A percentile compares a stretch with the other conserved stretches of the same genome.
Evolutionary conservation across 768 basidiomycete species (phyloP).

Genomic region (Tricholoma terreum): DNA sequence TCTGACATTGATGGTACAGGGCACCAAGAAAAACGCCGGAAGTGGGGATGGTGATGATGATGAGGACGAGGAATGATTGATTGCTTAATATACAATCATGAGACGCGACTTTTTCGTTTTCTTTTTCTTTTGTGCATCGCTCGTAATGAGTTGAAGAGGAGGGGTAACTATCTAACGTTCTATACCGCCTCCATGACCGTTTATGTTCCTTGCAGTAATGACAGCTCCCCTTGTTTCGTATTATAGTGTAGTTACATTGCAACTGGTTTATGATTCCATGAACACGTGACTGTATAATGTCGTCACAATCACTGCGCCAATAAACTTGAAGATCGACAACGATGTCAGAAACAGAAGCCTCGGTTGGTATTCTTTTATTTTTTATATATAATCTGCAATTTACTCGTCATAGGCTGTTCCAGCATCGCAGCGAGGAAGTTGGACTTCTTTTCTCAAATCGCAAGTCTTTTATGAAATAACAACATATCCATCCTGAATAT

Average conservation of each 20-base stretch:
- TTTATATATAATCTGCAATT: no score
- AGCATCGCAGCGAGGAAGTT: conserved; percentile 77
- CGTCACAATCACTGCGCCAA: neutral
- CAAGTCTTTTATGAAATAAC: conserved; percentile 47
- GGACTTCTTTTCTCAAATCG: conserved; percentile 92
- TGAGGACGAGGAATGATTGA: conserved; percentile 21
- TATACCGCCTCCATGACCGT: neutral
- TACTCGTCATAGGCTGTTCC: conserved; percentile 78
- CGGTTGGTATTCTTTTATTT: neutral
- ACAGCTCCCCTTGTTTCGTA: no score
- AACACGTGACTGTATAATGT: neutral
- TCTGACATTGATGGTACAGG: conserved; percentile 4
- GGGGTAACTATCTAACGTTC: neutral
- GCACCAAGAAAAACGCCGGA: conserved; percentile 25
- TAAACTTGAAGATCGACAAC: neutral
- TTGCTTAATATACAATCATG: neutral
- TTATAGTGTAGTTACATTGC: no score
- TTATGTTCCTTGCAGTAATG: no score
- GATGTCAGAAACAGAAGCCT: neutral
- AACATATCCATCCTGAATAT: conserved; percentile 8
- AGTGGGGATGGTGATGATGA: conserved; percentile 33
- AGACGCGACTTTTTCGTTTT: no score
- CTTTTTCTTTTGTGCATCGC: neutral
- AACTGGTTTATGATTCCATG: no score
- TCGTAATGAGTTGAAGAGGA: neutral